Evolutionary conservation across 1,284 basidiomycete genomes (phyloP), one percentile per base, ranked within the genome.

Genomic region (Cryptococcus wingfieldii): DNA sequence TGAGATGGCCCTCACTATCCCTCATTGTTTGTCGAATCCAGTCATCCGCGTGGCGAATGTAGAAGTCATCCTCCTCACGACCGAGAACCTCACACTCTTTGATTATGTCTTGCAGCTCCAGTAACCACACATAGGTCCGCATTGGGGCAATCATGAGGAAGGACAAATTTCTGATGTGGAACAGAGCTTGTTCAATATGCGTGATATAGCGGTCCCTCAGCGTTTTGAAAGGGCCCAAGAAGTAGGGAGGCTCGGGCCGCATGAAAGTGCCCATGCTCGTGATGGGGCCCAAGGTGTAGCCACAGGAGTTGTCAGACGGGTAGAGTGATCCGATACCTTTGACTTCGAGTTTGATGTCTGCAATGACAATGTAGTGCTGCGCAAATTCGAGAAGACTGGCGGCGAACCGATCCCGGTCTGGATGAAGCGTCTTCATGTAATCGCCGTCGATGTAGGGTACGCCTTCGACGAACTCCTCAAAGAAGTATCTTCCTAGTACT

Each of bases 21-120:
- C 42, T 31, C 53, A 63, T 38, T n/a, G 46, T 25, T 18, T 63
- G 59, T 47, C 58, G 54, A 5, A 46, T 42, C 44, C 54, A 56
- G 38, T 49, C 52, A 47, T 63, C 59, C 10, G 54, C 53, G 39
- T 63, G 61, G 18, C 51, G 53, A 34, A 63, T 51, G 39, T 42
- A 54, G 39, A 63, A 45, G 13, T 50, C 58, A 0, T 34, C 39
- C 31, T 51, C 44, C 27, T 55, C 45, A 9, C 50, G 16, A 10
- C 31, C 53, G 31, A 61, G 23, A 8, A 51, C 38, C 28, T 38
- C 38, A 38, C 18, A 19, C 8, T 28, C 34, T 3, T 13, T 1
- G 7, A 63, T 58, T 18, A 63, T 8, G 19, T 56, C 47, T 14
- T 42, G 28, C 12, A 56, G 16, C 41, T 53, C 44, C 39, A 7